These are phyloP conservation scores for Fraxinus quadrangulata DNA, from an alignment of 257 asterid genomes.

Conservation along the genomic window DNA sequence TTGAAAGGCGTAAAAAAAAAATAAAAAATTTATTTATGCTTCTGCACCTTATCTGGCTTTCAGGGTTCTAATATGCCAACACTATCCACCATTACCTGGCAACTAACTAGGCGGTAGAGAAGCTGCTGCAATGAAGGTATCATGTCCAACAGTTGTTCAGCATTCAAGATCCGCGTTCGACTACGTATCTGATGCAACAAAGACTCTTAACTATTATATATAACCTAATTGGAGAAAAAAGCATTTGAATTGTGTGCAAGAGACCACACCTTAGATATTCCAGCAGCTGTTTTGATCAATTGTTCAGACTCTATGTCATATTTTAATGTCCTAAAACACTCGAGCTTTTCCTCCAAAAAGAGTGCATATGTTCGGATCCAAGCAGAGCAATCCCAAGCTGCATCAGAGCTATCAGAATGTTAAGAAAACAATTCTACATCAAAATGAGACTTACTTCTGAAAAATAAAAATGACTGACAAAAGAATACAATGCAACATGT, in stretches of 20 bases:
- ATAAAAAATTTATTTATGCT: background rate
- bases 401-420: conserved; percentile 31
- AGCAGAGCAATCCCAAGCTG: conserved; percentile 97
- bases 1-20: background rate
- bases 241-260: background rate
- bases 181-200: conserved; percentile 42
- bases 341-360: conserved; percentile 82
- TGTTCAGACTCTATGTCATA: conserved; percentile 58
- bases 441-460: background rate
- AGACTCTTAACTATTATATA: background rate
- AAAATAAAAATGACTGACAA: background rate
- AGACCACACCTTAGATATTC: conserved; percentile 45
- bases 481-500: background rate
- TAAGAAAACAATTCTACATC: background rate
- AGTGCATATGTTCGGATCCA: conserved; percentile 86
- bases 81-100: conserved; percentile 53
- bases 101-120: conserved; percentile 68
- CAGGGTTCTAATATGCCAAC: background rate
- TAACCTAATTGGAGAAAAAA: background rate
- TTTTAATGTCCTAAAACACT: conserved; percentile 63
- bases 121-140: conserved; percentile 85
- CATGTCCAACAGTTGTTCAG: conserved; percentile 63
- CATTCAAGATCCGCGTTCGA: conserved; percentile 47
- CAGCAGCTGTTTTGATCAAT: conserved; percentile 34
- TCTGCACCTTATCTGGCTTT: background rate